Conservation (phyloP, 805 yeast genomes). For the Kockiozyma suomiensis region DNA sequence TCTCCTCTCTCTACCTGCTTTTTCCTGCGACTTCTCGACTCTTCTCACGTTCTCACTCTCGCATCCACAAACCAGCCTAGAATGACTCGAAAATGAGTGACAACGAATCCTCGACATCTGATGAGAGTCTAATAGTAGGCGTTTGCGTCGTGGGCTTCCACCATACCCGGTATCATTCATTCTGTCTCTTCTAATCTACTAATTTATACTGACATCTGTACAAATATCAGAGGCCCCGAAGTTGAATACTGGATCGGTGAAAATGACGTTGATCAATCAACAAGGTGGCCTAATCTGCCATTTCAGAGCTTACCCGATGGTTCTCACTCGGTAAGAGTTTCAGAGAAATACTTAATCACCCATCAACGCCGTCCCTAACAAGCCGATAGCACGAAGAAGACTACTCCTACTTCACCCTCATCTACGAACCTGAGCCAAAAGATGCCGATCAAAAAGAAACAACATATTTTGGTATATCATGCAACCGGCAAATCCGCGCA, state of each 20-base stretch:
- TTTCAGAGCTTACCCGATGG: conserved; percentile 98
- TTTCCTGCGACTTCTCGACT: neutral
- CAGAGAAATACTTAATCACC: no score
- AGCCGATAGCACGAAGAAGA: conserved; percentile 71
- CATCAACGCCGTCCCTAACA: neutral
- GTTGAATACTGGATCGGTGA: conserved; percentile 83
- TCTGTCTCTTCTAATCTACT: neutral
- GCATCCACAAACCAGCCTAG: neutral
- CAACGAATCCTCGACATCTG: neutral
- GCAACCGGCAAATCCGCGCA: conserved; percentile 79
- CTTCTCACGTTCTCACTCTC: neutral
- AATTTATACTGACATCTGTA: neutral
- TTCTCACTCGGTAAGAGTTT: conserved; percentile 67
- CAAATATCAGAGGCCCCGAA: conserved; percentile 76
- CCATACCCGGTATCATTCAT: conserved; percentile 50
- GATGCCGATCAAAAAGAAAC: conserved; percentile 38
- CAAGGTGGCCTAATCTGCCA: conserved; percentile 82
- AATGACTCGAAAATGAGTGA: conserved; percentile 21
- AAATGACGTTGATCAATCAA: conserved; percentile 44
- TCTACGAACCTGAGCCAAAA: conserved; percentile 52
- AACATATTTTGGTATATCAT: conserved; percentile 92
- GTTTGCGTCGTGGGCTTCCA: conserved; percentile 91
- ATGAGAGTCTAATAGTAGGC: conserved; percentile 61
- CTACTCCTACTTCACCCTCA: conserved; percentile 83
- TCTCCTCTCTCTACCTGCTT: neutral